Base-by-base conservation (phyloP, 768 basidiomycete species). In the Hydnomerulius pinastri region DNA sequence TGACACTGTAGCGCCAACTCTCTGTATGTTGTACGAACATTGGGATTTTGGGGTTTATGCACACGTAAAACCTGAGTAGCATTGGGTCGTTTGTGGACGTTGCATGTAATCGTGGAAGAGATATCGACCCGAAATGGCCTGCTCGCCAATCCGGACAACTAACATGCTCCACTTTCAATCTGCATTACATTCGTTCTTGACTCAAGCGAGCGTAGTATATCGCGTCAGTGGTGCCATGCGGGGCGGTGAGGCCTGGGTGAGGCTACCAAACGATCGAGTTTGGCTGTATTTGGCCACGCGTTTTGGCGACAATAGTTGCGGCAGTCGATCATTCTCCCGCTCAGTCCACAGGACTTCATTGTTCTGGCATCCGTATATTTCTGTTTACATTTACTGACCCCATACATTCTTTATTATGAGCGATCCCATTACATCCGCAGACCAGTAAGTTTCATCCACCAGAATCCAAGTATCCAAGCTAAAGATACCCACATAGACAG, bases 331-430 rank as follows among this genome's bases (percentile, higher is more conserved):
- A 27, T 33, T 29, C 18, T 18, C 9, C 25, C 35, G 28, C 37
- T 23, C 24, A 18, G 28, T n/a, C 23, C 21, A 46, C 23, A 45
- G 52, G 50, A 56, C 55, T 45, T 46, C 50, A 55, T 52, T 52
- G 51, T 58, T 54, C 49, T 54, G 4, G 44, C 46, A 32, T 40
- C 21, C 30, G 43, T 51, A 58, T 58, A 56, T 53, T 50, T 48
- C 27, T 43, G 23, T 46, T 7, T 43, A 40, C 43, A 11, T 13
- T 13, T 17, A 32, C 62, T 53, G 55, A 63, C 61, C 53, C 18
- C 51, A 56, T 54, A 48, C 66, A 49, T 38, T 69, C 68, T 30
- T 70, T 66, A 66, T 51, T 52, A 70, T 68, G 68, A 57, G 53
- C 58, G 50, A 68, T 57, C 48, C 50, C 37, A 10, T 23, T 9